phyloP scores from a whole-genome alignment of 108 stramenopile genomes.

The Cyclotella sp. region DNA sequence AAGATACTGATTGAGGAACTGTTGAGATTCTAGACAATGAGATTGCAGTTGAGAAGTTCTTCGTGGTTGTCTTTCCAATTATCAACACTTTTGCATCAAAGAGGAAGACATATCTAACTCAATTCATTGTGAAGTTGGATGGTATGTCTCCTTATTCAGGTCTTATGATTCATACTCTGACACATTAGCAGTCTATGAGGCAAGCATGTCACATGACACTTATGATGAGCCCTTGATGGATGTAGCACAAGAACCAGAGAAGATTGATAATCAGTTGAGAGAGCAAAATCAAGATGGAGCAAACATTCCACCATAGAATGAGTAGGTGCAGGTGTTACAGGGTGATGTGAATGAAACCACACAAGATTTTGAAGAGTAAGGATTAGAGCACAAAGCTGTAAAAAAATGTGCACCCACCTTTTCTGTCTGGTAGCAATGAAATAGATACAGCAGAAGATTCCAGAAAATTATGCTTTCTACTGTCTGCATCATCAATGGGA shows the following conservation, averaged over 20 bases:
- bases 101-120: conserved; percentile 1
- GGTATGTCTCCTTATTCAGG: background rate
- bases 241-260: background rate
- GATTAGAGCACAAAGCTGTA: background rate
- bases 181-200: background rate
- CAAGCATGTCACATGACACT: background rate
- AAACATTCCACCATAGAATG: background rate
- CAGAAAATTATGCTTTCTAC: background rate
- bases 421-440: background rate
- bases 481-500: background rate
- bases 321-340: background rate
- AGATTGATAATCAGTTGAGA: background rate
- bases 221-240: background rate
- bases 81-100: background rate
- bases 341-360: background rate
- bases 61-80: background rate
- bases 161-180: background rate
- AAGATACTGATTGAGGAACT: background rate
- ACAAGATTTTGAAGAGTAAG: background rate
- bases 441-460: background rate
- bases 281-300: background rate
- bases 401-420: background rate
- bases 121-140: background rate
- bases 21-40: background rate
- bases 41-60: background rate